Base-by-base conservation (phyloP, 108 stramenopile species). In the Nitzschia sp. region DNA sequence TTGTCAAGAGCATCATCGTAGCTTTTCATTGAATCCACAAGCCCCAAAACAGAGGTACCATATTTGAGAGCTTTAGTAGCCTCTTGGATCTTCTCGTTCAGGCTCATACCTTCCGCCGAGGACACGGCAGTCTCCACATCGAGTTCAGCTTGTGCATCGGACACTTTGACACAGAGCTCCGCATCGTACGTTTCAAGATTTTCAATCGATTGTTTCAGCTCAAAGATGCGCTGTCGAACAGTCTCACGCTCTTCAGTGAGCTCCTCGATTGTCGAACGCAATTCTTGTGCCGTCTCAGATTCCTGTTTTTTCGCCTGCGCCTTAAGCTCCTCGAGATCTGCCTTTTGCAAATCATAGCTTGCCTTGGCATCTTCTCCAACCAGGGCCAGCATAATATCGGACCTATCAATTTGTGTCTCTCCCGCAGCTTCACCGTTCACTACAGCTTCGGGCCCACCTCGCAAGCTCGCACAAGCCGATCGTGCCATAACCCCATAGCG, bases 1-100 rank as follows among this genome's bases (percentile, higher is more conserved):
- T 60, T 26, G 24, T 74, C 66, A 18, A 77, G 29, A 1, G 69
- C 34, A 33, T 70, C 60, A 18, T 64, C 69, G 47, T 68, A 77
- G 2, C 21, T 4, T 23, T 65, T 70, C 57, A 77, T 33, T 62
- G 65, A 46, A 29, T 54, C 63, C 11, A 51, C 69, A n/a, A 77
- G 56, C 5, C 69, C 46, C n/a, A 27, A 3, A 18, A 77, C 69
- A 17, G 33, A 36, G 6, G 59, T 63, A 2, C 61, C 76, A 42
- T 47, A 59, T n/a, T 58, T 19, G 27, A 66, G 31, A 15, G 59
- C 23, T 27, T 70, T 45, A 21, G 48, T n/a, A 1, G 60, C 60
- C 48, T 54, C 27, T 25, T 46, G 19, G 24, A 62, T 46, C 9
- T 62, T 25, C 21, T 42, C 38, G 15, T 34, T 42, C 61, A 62